Evolutionary conservation across 352 stramenopile species (phyloP), one percentile per base, ranked within the genome.

Genomic region (Phytophthora citricola): DNA sequence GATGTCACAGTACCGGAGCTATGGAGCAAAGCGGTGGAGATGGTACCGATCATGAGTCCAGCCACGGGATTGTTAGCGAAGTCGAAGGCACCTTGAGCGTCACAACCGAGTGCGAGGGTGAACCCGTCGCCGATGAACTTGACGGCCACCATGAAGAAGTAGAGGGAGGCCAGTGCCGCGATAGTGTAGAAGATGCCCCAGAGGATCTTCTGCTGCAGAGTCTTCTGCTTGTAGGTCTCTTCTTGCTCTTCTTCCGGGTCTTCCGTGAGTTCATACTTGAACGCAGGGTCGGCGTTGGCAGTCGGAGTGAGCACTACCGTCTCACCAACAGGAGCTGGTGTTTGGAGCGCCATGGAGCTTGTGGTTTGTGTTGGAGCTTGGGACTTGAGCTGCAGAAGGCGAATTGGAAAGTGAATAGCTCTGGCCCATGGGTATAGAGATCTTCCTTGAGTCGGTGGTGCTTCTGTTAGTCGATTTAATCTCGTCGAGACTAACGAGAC

Each of bases 61-160:
- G 85, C 82, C 1, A 95, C 63, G 10, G 86, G 89, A 53, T 90
- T 92, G 59, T 79, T 67, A 43, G 81, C 75, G 34, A 86, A 84
- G 24, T 70, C 63, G 65, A 94, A 93, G 15, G 86, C 73, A 22
- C 69, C 69, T 44, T 89, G 73, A 15, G 81, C 74, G 3, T 67
- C 52, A 61, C 82, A 92, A 20, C 81, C 82, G 2, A 87, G 66
- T 24, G 87, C 56, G 9, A 94, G 66, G 41, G 85, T 91, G 59
- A 91, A 85, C n/a, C 73, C 68, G 29, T 80, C 82, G 24, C 81
- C 83, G 46, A 96, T 83, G 55, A 93, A 74, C 47, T 89, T 83
- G 62, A 94, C 72, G 8, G 76, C 75, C 26, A 93, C 73, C 57
- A 93, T 79, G 71, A 96, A 94, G 46, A 88, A 90, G 62, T 92